These are phyloP conservation scores for Limnomonas spitsbergensis DNA, from an alignment of 139 green algal genomes.

Conservation along the genomic window DNA sequence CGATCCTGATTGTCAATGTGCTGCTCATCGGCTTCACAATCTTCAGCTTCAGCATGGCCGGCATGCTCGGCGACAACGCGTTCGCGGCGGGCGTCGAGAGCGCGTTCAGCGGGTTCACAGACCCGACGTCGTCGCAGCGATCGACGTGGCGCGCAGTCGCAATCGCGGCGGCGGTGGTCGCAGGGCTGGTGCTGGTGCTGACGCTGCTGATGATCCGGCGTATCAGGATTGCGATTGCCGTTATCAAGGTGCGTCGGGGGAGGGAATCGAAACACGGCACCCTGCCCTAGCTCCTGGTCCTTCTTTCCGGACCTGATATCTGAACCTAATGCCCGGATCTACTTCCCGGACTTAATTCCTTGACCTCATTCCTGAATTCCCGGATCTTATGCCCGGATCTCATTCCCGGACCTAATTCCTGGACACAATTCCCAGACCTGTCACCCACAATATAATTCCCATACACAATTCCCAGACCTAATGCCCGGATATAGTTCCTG, in stretches of 20 bases:
- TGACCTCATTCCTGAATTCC: too few species aligned
- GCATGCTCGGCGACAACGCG: not conserved
- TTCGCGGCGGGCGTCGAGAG: not conserved
- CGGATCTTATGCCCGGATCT: too few species aligned
- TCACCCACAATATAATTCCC: too few species aligned
- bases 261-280: too few species aligned
- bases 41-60: slow-evolving; percentile 59
- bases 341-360: too few species aligned
- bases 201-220: slow-evolving; percentile 77
- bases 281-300: too few species aligned
- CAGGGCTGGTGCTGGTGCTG: slow-evolving; percentile 55
- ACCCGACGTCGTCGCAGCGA: not conserved
- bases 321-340: too few species aligned
- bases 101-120: not conserved
- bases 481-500: too few species aligned
- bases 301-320: too few species aligned
- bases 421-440: too few species aligned
- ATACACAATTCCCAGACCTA: too few species aligned
- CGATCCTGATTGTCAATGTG: slow-evolving; percentile 69
- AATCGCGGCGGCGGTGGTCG: slow-evolving; percentile 39
- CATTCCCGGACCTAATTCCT: too few species aligned
- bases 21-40: slow-evolving; percentile 56
- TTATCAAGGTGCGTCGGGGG: slow-evolving; percentile 81
- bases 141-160: slow-evolving; percentile 48
- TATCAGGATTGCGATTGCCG: slow-evolving; percentile 72